Percentiles rank a stretch among this genome's conserved stretches.
These are phyloP conservation scores for Candida adriatica DNA, from an alignment of 805 yeast genomes.

Conservation along the genomic window DNA sequence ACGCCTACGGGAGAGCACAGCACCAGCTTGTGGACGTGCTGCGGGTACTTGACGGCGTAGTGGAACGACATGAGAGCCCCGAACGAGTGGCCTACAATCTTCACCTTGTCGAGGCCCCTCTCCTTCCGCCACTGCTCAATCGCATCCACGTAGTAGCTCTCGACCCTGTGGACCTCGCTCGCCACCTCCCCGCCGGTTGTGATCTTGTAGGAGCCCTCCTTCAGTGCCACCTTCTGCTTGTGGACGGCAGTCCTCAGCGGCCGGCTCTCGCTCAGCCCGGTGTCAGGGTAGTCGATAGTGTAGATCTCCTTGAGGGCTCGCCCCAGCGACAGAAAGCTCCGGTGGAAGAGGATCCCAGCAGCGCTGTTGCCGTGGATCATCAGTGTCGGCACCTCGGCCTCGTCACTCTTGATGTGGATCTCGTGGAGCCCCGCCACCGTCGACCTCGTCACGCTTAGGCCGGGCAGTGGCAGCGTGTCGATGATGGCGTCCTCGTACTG, in stretches of 20 bases:
- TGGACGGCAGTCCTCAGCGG: conserved; percentile 16
- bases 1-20: conserved; percentile 76
- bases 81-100: conserved; percentile 68
- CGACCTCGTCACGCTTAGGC: conserved; percentile 3
- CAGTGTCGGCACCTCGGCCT: conserved; percentile 31
- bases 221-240: conserved; percentile 8
- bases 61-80: conserved; percentile 71
- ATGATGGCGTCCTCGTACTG: conserved; percentile 17
- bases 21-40: conserved; percentile 44
- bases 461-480: conserved; percentile 9
- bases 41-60: conserved; percentile 54
- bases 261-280: conserved; percentile 46
- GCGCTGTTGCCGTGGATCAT: conserved; percentile 93
- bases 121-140: conserved; percentile 59
- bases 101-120: conserved; percentile 45
- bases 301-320: conserved; percentile 47
- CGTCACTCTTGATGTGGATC: conserved; percentile 21
- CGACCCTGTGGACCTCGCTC: conserved; percentile 33
- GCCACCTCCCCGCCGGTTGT: conserved; percentile 16
- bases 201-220: conserved; percentile 8
- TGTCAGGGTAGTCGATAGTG: conserved; percentile 66
- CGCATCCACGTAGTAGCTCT: conserved; percentile 48
- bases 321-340: conserved; percentile 53
- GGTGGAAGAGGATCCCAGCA: conserved; percentile 72
- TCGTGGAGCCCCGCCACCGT: conserved; percentile 18